These are phyloP conservation scores for Cercospora zeae-maydis DNA, from an alignment of 2,329 filamentous ascomycete species.

Conservation along the genomic window DNA sequence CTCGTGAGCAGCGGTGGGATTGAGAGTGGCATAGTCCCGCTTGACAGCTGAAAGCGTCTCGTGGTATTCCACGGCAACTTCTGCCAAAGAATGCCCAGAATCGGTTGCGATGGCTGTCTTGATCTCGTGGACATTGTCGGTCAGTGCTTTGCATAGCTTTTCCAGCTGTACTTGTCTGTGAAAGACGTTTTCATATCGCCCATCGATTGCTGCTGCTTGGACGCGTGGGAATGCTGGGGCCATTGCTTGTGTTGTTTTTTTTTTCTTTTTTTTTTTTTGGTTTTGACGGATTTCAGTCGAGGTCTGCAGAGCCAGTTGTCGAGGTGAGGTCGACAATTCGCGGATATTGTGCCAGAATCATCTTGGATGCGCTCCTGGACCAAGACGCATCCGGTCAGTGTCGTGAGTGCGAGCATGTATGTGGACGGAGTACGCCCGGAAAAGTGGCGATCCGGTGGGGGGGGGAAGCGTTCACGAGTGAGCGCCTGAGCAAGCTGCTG, in stretches of 20 bases:
- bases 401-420: not conserved
- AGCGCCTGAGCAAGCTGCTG: not conserved
- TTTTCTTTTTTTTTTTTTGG: not conserved
- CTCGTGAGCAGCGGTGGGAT: conserved; percentile 39
- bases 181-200: conserved; percentile 45
- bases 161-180: conserved; percentile 49
- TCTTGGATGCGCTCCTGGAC: not conserved
- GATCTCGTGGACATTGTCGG: conserved; percentile 37
- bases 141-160: conserved; percentile 41
- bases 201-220: conserved; percentile 45
- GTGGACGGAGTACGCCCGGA: not conserved
- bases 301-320: not conserved
- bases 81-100: conserved; percentile 35
- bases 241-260: no score
- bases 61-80: conserved; percentile 44
- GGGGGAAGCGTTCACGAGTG: no score
- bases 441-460: conserved; percentile 1
- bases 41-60: conserved; percentile 41
- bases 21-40: conserved; percentile 41
- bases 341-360: not conserved
- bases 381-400: not conserved
- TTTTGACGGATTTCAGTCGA: not conserved
- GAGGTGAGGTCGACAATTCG: not conserved
- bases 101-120: conserved; percentile 44
- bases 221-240: conserved; percentile 34